Percentiles rank a stretch among this genome's conserved stretches.
Conservation (phyloP, 768 basidiomycete genomes). For the Leccinum subgranulosum region DNA sequence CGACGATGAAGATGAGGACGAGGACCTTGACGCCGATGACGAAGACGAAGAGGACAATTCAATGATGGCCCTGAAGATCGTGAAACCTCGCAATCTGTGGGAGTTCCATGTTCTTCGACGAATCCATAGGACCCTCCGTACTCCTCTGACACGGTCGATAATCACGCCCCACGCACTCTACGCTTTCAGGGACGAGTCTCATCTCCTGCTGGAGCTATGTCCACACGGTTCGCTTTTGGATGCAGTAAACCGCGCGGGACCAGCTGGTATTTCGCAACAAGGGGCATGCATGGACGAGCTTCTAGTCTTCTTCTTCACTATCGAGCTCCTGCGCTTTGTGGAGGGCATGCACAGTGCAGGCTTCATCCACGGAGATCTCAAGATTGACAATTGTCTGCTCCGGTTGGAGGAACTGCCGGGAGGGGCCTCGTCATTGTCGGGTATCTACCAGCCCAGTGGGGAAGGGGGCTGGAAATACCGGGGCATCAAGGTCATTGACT, state of each 20-base stretch:
- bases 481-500: constrained; percentile 93
- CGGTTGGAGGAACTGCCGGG: constrained; percentile 82
- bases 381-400: constrained; percentile 98
- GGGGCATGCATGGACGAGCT: constrained; percentile 88
- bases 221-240: constrained; percentile 91
- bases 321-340: constrained; percentile 81
- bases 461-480: constrained; percentile 83
- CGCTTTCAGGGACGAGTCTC: constrained; percentile 85
- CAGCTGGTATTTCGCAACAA: constrained; percentile 74
- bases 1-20: constrained; percentile 39
- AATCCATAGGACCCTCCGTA: constrained; percentile 66
- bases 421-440: constrained; percentile 64
- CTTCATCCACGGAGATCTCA: constrained; percentile 97
- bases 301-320: constrained; percentile 90
- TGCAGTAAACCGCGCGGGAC: constrained; percentile 80
- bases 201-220: constrained; percentile 83
- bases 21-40: constrained; percentile 43
- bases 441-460: constrained; percentile 74
- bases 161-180: constrained; percentile 78
- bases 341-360: constrained; percentile 79
- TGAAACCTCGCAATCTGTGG: constrained; percentile 87
- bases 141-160: constrained; percentile 59
- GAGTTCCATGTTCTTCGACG: constrained; percentile 85
- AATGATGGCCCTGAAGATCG: constrained; percentile 86
- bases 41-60: constrained; percentile 55